Base-by-base conservation (phyloP, 805 yeast genomes). In the Saturnispora serradocipensis region DNA sequence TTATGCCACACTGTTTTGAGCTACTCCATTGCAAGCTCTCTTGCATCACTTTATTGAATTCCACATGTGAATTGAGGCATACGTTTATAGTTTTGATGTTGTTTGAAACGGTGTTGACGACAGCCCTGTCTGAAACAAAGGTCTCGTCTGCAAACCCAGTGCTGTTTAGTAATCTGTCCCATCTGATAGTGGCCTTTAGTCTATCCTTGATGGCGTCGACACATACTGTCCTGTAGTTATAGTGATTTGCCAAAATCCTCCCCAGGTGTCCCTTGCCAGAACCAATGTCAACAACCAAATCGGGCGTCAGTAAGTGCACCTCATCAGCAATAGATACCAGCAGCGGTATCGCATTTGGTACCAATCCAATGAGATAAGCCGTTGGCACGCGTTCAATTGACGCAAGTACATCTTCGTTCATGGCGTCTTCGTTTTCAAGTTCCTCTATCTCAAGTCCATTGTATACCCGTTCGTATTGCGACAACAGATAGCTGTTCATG, bases 241-340 rank as follows among this genome's bases (percentile, higher is more conserved):
- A 59, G 13, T 54, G 45, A 44, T 58, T 58, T 1, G 57, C 51
- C 10, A 66, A 44, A 4, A 66, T 47, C 15, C 68, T 52, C 3
- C 63, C 57, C 22, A 66, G 43, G 43, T 63, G 61, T 7, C 68
- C 68, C 45, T 64, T 66, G 4, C 69, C 69, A 1, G 68, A 61
- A 8, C 65, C 69, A 18, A 66, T 52, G 43, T 66, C 69, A 11
- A 64, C 45, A 0, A 62, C 48, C 4, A 30, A 28, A 5, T 28
- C 16, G 18, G 36, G 38, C 28, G 34, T 3, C n/a, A n/a, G 13
- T 20, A n/a, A 4, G 13, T n/a, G 4, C 4, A 35, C 27, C 28
- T 27, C 15, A 20, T 34, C 18, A 25, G 49, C 34, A 5, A 25
- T 16, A n/a, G 20, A 24, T 11, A 39, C 28, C 1, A 43, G 25